Evolutionary conservation across 371 early-diverging fungal genomes (phyloP).

Genomic region (Batkoa obscura): DNA sequence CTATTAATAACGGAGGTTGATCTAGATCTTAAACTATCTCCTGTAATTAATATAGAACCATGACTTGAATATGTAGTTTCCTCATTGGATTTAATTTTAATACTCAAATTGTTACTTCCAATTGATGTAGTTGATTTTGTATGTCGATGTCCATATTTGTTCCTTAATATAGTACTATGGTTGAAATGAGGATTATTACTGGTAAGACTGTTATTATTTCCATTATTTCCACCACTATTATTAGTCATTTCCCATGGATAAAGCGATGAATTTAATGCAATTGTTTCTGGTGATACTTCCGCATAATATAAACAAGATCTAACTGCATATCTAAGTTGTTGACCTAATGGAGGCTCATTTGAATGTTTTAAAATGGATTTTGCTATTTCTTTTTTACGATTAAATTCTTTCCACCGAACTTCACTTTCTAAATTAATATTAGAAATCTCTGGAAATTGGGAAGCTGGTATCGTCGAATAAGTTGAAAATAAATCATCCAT

Average conservation of each 20-base stretch:
- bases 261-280: constrained; percentile 11
- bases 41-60: background rate
- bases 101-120: background rate
- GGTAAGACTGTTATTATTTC: background rate
- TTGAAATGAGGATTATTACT: background rate
- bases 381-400: constrained; percentile 14
- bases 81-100: background rate
- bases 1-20: background rate
- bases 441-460: background rate
- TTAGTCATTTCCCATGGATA: constrained; percentile 2
- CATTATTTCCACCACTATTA: background rate
- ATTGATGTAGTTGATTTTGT: constrained; percentile 1
- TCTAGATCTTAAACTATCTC: background rate
- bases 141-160: constrained; percentile 3
- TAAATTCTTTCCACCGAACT: constrained; percentile 15
- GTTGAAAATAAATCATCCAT: background rate
- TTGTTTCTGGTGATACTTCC: constrained; percentile 19
- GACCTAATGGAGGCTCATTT: constrained; percentile 17
- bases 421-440: constrained; percentile 13
- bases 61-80: background rate
- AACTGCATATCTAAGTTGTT: constrained; percentile 21
- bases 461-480: constrained; percentile 3
- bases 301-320: constrained; percentile 20
- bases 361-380: constrained; percentile 14
- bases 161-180: background rate